phyloP scores from a whole-genome alignment of 2,329 filamentous ascomycete genomes.

The Fusarium praegraminearum region DNA sequence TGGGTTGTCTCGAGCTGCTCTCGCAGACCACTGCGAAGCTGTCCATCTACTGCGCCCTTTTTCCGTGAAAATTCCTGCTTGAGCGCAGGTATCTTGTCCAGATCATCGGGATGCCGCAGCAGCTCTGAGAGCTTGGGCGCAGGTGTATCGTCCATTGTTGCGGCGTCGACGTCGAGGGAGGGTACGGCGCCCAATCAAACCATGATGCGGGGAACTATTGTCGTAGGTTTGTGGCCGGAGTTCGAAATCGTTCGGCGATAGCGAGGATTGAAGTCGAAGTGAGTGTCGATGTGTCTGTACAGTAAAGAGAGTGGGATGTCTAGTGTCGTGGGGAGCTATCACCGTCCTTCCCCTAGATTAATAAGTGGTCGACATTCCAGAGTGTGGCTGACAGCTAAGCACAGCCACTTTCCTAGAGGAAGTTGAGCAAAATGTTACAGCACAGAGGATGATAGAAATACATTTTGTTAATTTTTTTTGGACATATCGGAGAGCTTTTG shows the following conservation, averaged over 20 bases:
- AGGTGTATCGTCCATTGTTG: conserved; percentile 67
- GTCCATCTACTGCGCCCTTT: conserved; percentile 89
- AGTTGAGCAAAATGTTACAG: conserved; percentile 1
- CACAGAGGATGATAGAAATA: background rate
- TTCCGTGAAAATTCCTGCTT: conserved; percentile 95
- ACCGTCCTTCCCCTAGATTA: conserved; percentile 17
- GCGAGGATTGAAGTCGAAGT: conserved; percentile 19
- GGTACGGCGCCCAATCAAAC: conserved; percentile 43
- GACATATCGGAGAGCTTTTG: too few species aligned
- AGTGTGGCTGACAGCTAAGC: conserved; percentile 37
- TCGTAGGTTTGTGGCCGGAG: background rate
- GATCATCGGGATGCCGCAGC: conserved; percentile 93
- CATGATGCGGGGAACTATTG: conserved; percentile 39
- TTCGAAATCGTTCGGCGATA: background rate
- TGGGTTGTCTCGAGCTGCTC: conserved; percentile 96
- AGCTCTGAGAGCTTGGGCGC: conserved; percentile 90
- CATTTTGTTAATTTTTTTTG: background rate
- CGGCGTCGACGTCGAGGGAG: conserved; percentile 37
- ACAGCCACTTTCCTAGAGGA: conserved; percentile 29
- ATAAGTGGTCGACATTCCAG: conserved; percentile 14
- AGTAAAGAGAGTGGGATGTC: conserved; percentile 11
- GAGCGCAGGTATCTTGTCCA: conserved; percentile 92
- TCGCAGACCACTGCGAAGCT: conserved; percentile 87
- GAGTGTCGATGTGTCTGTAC: conserved; percentile 17
- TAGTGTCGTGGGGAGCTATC: conserved; percentile 38